phyloP scores from a whole-genome alignment of 2,329 filamentous ascomycete genomes.

The Xylariaceae sp. region DNA sequence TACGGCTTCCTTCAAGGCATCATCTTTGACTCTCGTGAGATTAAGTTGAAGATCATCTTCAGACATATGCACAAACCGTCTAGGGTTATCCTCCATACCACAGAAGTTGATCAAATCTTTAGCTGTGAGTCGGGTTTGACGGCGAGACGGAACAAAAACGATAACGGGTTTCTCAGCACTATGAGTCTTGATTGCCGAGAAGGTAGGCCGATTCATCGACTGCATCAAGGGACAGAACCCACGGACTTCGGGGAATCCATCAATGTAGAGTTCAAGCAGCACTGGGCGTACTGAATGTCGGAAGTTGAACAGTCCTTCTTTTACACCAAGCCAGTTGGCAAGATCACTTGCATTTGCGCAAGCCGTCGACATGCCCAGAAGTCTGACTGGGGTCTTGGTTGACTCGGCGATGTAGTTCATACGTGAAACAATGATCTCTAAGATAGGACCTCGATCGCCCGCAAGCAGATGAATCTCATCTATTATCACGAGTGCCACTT shows the following conservation, averaged over 20 bases:
- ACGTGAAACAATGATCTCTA: constrained; percentile 89
- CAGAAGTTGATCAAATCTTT: constrained; percentile 97
- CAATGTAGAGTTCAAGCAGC: constrained; percentile 92
- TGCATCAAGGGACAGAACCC: constrained; percentile 98
- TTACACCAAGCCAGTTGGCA: constrained; percentile 95
- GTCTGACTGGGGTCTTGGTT: constrained; percentile 79
- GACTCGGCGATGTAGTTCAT: constrained; percentile 99
- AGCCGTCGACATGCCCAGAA: constrained; percentile 98
- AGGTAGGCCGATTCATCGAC: constrained; percentile 97
- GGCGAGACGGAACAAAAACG: constrained; percentile 92
- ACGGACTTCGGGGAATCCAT: constrained; percentile 90
- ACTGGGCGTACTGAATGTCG: constrained; percentile 94
- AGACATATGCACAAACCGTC: constrained; percentile 87
- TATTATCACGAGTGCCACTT: constrained; percentile 95
- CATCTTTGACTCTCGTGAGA: constrained; percentile 86
- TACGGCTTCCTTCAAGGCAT: constrained; percentile 86
- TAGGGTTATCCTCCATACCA: constrained; percentile 96
- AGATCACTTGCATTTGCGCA: constrained; percentile 94
- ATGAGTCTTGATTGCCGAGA: constrained; percentile 93
- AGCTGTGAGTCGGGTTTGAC: constrained; percentile 91
- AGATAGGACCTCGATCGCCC: constrained; percentile 91
- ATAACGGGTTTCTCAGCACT: constrained; percentile 96
- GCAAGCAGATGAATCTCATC: constrained; percentile 98
- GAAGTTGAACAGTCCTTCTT: constrained; percentile 95
- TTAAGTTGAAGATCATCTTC: constrained; percentile 91